phyloP scores from a whole-genome alignment of 352 stramenopile genomes.

The Pythium chondricola region DNA sequence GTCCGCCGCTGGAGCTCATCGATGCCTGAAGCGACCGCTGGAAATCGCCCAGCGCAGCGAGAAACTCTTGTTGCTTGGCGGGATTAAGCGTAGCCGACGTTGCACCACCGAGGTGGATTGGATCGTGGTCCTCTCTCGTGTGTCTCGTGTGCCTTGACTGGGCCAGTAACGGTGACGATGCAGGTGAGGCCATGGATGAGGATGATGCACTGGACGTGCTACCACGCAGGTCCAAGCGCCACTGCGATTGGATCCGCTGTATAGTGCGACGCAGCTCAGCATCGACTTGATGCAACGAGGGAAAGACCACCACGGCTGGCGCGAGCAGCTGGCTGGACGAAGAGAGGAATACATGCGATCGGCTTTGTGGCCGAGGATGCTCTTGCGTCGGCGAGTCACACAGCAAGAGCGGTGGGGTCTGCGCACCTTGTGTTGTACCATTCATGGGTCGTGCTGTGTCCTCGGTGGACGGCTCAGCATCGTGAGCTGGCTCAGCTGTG shows the following conservation, averaged over 20 bases:
- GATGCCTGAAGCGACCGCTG: slow-evolving; percentile 31
- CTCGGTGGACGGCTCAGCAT: no score
- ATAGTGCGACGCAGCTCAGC: slow-evolving; percentile 6
- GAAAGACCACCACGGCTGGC: background rate
- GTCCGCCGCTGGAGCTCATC: background rate
- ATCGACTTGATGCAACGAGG: slow-evolving; percentile 3
- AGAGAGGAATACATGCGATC: no score
- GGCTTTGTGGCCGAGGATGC: background rate
- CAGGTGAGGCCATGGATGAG: background rate
- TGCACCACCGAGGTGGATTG: no score
- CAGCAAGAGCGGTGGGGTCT: no score
- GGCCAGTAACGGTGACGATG: background rate
- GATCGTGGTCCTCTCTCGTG: no score
- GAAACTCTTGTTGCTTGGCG: slow-evolving; percentile 35
- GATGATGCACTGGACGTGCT: no score
- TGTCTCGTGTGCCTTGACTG: no score
- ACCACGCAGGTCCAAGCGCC: no score
- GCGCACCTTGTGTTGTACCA: no score
- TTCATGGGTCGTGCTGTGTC: background rate
- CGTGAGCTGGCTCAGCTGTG: no score
- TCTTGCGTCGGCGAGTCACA: no score
- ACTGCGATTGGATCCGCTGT: slow-evolving; percentile 11
- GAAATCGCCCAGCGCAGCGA: slow-evolving; percentile 37
- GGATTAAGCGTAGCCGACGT: background rate
- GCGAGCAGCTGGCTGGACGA: background rate